A percentile compares a stretch with the other conserved stretches of the same genome.
Evolutionary conservation across 2,329 filamentous ascomycete genomes (phyloP).

Genomic region (Hymenoscyphus occultus): DNA sequence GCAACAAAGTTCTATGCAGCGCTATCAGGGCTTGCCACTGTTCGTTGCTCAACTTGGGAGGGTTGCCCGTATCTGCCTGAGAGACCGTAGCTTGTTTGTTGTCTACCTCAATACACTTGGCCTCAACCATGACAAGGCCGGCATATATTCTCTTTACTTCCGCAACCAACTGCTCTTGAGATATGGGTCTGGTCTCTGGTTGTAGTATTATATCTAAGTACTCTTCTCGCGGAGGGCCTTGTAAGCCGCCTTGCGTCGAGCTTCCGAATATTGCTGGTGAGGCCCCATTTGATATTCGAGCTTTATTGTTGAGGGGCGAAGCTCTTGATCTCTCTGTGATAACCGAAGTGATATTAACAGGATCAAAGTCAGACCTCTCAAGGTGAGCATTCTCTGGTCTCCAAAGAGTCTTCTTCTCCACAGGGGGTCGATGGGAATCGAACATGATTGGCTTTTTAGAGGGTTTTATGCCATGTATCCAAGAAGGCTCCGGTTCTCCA

Average conservation of each 20-base stretch:
- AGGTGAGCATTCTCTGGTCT: conserved; percentile 25
- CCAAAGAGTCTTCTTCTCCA: conserved; percentile 29
- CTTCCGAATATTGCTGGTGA: not conserved
- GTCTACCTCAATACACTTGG: conserved; percentile 83
- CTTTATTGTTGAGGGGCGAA: conserved; percentile 10
- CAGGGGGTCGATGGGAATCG: too few species aligned
- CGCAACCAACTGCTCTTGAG: conserved; percentile 22
- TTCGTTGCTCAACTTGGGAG: conserved; percentile 54
- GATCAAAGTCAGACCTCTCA: too few species aligned
- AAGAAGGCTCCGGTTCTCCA: too few species aligned
- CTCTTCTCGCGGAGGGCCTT: too few species aligned
- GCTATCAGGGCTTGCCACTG: conserved; percentile 85
- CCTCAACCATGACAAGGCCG: conserved; percentile 76
- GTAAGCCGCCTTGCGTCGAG: too few species aligned
- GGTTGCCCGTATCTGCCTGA: conserved; percentile 27
- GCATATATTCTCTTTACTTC: too few species aligned
- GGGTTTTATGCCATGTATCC: too few species aligned
- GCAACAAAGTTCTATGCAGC: conserved; percentile 73
- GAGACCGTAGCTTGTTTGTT: conserved; percentile 45
- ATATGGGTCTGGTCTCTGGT: too few species aligned
- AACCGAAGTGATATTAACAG: too few species aligned
- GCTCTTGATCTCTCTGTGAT: too few species aligned
- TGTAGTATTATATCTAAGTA: too few species aligned
- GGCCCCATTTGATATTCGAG: conserved; percentile 10
- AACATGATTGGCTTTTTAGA: too few species aligned